Conservation (phyloP, 2,329 filamentous ascomycete species). For the Fusarium sp. region DNA sequence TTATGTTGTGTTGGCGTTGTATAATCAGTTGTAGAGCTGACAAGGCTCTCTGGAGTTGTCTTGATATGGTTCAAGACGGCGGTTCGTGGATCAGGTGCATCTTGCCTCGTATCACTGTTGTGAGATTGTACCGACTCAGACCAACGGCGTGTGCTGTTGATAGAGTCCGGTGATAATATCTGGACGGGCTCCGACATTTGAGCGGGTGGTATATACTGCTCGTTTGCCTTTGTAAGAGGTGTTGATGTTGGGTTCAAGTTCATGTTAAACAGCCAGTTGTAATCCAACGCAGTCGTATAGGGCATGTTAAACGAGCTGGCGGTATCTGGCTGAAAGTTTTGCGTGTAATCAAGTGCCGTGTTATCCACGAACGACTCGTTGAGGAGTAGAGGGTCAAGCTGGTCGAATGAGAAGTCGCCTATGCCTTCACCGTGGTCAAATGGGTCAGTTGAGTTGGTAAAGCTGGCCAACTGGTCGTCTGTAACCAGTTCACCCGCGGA, state of each 20-base stretch:
- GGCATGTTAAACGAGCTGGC: slow-evolving; percentile 73
- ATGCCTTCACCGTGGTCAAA: background rate
- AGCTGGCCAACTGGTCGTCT: background rate
- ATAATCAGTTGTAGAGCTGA: background rate
- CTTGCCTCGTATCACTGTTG: background rate
- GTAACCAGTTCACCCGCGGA: background rate
- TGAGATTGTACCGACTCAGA: slow-evolving; percentile 12
- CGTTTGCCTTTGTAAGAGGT: background rate
- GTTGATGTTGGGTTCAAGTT: slow-evolving; percentile 22
- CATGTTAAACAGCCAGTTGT: slow-evolving; percentile 70
- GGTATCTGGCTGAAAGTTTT: slow-evolving; percentile 69
- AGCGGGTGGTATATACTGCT: background rate
- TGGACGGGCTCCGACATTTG: background rate
- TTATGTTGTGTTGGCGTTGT: background rate
- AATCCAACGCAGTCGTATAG: slow-evolving; percentile 70
- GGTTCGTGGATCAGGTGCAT: background rate
- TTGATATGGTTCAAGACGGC: background rate
- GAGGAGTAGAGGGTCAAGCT: background rate
- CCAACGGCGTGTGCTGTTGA: slow-evolving; percentile 36
- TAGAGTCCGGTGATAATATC: slow-evolving; percentile 26
- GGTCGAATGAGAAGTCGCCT: background rate
- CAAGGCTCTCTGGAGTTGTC: background rate
- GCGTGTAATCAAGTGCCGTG: slow-evolving; percentile 53
- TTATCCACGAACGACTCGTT: background rate
- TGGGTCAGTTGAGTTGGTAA: background rate